Evolutionary conservation across 345 rosid species (phyloP).

Genomic region (Gossypium turneri): DNA sequence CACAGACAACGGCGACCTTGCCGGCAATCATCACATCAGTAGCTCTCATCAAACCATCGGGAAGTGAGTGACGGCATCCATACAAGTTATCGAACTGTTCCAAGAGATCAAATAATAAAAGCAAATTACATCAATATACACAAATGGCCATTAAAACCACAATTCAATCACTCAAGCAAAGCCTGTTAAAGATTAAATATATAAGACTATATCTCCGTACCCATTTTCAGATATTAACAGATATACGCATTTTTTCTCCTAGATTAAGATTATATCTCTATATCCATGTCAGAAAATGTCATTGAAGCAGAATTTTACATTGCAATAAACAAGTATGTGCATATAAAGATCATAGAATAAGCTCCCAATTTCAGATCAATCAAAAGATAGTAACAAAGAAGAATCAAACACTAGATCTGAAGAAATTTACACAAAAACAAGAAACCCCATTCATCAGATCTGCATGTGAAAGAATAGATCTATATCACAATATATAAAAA

Average conservation of each 20-base stretch:
- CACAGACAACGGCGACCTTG: constrained; percentile 75
- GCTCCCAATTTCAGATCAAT: neutral
- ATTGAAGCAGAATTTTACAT: too few relatives aligned
- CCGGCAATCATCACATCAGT: constrained; percentile 98
- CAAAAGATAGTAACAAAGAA: neutral
- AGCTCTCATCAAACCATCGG: constrained; percentile 97
- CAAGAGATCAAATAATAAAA: neutral
- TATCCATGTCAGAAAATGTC: too few relatives aligned
- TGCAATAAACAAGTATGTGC: too few relatives aligned
- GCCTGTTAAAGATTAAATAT: neutral
- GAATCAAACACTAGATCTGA: constrained; percentile 14
- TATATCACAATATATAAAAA: neutral
- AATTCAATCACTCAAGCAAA: neutral
- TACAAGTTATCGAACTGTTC: constrained; percentile 90
- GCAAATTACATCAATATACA: neutral
- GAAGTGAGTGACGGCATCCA: constrained; percentile 97
- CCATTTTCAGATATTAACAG: neutral
- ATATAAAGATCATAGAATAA: too few relatives aligned
- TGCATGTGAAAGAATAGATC: neutral
- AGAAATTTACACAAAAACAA: neutral
- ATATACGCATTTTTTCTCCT: too few relatives aligned
- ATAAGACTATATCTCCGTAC: neutral
- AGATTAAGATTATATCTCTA: too few relatives aligned
- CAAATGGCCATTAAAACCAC: neutral
- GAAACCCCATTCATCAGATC: neutral